These are phyloP conservation scores for Lactifluus piperatus DNA, from an alignment of 768 basidiomycete genomes.

Conservation along the genomic window DNA sequence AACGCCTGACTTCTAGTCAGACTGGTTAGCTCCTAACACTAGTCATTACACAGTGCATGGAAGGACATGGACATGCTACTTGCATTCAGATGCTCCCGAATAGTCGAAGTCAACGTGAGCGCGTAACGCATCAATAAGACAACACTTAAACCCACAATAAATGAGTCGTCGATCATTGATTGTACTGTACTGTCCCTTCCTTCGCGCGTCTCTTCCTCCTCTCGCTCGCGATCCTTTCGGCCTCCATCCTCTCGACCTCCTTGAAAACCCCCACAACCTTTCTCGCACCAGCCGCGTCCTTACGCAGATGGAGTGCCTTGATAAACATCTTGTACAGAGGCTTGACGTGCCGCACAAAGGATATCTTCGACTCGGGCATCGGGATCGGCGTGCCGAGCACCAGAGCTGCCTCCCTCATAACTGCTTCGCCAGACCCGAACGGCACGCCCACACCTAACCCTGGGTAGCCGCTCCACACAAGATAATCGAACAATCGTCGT, in stretches of 20 bases:
- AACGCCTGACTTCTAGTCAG: too few species aligned
- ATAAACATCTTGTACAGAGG: conserved; percentile 20
- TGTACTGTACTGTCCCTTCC: neutral
- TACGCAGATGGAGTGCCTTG: conserved; percentile 16
- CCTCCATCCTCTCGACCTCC: conserved; percentile 11
- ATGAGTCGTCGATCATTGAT: too few species aligned
- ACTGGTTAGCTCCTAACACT: too few species aligned
- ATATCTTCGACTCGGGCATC: conserved; percentile 2
- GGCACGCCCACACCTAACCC: conserved; percentile 12
- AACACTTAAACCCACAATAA: too few species aligned
- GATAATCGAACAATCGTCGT: conserved; percentile 53
- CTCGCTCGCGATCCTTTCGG: conserved; percentile 1
- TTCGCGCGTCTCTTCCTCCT: neutral
- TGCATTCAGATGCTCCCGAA: too few species aligned
- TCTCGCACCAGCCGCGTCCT: conserved; percentile 16
- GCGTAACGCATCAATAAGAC: too few species aligned
- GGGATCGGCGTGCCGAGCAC: conserved; percentile 5
- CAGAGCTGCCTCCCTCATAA: conserved; percentile 4
- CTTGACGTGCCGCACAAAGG: conserved; percentile 15
- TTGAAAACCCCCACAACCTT: conserved; percentile 16
- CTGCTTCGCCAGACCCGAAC: conserved; percentile 7
- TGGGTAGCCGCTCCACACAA: conserved; percentile 54
- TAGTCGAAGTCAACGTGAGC: too few species aligned
- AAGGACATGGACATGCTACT: too few species aligned
- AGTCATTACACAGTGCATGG: too few species aligned